Evolutionary conservation across 768 basidiomycete species (phyloP), one percentile per base, ranked within the genome.

Genomic region (Kwoniella dejecticola): DNA sequence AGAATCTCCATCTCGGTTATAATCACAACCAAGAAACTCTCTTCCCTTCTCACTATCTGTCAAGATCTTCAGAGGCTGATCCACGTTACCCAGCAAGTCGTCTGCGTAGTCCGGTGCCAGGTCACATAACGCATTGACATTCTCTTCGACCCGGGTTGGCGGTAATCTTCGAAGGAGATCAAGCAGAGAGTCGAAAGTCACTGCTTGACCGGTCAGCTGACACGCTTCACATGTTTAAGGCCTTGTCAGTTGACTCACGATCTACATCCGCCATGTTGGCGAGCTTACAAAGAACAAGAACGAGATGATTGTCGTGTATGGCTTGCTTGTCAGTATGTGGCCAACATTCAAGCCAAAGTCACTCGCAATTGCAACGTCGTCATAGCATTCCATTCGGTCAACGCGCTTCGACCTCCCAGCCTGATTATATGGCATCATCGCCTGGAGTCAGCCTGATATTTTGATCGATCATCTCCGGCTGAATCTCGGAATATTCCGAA

Each of bases 141-240:
- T 98, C 77, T 89, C 86, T 74, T 92, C 88, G 46, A 93, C 88
- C 19, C 86, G 82, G 7, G 87, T 89, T 2, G 96, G 95, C 7
- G 96, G 96, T n/a, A 98, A 84, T 15, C 96, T 88, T 55, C 96
- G 86, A 85, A 94, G 89, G 48, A 97, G 85, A 81, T 98, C 95
- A 40, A 98, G 87, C 87, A 95, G 92, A 57, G 90, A 89, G 73
- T 93, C 90, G 52, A 77, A 71, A 12, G 69, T 58, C 38, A 65
- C 72, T 73, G 30, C 8, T 19, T 21, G 12, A 21, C 21, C 15
- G 12, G 13, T 27, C 10, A 29, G 6, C 40, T 23, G 24, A n/a
- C n/a, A n/a, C n/a, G n/a, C n/a, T n/a, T n/a, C n/a, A n/a, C n/a
- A 11, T 54, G 4, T 4, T 11, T 19, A 54, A n/a, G n/a, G n/a